A percentile compares a stretch with the other conserved stretches of the same genome.
Evolutionary conservation across 805 yeast genomes (phyloP).

Genomic region (Barnettozyma siamensis): DNA sequence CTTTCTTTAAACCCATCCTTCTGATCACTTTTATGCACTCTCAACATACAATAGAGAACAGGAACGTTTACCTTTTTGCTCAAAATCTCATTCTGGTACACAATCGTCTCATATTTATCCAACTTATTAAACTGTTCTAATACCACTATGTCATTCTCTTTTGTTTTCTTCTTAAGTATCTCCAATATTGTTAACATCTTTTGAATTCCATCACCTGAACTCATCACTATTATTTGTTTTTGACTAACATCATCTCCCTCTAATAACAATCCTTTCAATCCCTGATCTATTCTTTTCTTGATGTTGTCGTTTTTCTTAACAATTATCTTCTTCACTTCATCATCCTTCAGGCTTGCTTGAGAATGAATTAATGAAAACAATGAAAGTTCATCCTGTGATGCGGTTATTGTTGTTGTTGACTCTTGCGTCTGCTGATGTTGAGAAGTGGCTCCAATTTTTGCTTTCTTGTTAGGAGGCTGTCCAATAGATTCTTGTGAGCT

Average conservation of each 20-base stretch:
- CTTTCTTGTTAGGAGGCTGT: neutral
- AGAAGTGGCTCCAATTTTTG: neutral
- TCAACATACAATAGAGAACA: slow-evolving; percentile 18
- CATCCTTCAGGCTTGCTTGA: slow-evolving; percentile 2
- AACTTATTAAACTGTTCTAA: slow-evolving; percentile 21
- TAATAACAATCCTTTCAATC: slow-evolving; percentile 3
- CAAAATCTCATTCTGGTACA: slow-evolving; percentile 16
- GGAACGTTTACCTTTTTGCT: slow-evolving; percentile 18
- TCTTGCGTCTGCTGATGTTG: neutral
- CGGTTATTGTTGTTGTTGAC: neutral
- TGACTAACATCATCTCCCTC: neutral
- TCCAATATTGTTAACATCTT: slow-evolving; percentile 21
- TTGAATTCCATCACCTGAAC: slow-evolving; percentile 21
- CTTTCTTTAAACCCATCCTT: neutral
- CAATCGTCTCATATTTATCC: slow-evolving; percentile 16
- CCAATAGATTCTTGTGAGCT: slow-evolving; percentile 3
- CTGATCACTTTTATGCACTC: slow-evolving; percentile 4
- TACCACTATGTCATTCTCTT: slow-evolving; percentile 1
- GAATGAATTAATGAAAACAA: slow-evolving; percentile 4
- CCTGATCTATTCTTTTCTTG: slow-evolving; percentile 12
- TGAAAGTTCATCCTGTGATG: slow-evolving; percentile 1
- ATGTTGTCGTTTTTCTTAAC: slow-evolving; percentile 23
- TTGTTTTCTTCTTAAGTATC: slow-evolving; percentile 16
- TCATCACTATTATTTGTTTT: slow-evolving; percentile 13
- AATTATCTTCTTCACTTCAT: slow-evolving; percentile 2